Evolutionary conservation across 192 early-diverging fungal genomes (phyloP), one percentile per base, ranked within the genome.

Genomic region (Funneliformis mosseae): DNA sequence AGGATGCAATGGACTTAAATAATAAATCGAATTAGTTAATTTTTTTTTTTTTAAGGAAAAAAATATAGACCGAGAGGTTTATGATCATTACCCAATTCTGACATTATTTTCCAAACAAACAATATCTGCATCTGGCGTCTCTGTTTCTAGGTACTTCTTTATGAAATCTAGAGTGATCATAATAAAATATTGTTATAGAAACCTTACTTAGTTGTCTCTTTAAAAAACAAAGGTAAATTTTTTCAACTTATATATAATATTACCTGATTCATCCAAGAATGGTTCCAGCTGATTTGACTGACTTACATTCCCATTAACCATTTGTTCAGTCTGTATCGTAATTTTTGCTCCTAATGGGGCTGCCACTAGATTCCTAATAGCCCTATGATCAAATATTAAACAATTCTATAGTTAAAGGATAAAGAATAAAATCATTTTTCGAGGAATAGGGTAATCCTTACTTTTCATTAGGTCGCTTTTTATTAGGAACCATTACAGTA

Each of bases 101-200:
- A 91, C 85, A 79, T 91, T 91, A 74, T 89, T 91, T 67, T 91
- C 90, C 8, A 91, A 68, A 68, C 88, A 87, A 68, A 91, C 85
- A 23, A 91, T 87, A 75, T 89, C 90, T 38, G 90, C 87, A 69
- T 91, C 90, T 23, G 88, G 86, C 0, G 87, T 91, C 74, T 89
- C 90, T 55, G 85, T 87, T 63, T 91, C 88, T 55, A 89, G 84
- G 74, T 88, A 88, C 25, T 84, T 84, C 16, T 86, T 85, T 28
- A 91, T 68, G 27, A 91, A 88, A 59, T 89, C 90, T 76, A 42
- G 12, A 60, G 11, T 23, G 45, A 70, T n/a, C 55, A 50, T 6
- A 48, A 8, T 5, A 9, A 27, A 41, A 28, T 16, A 33, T 55
- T n/a, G n/a, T 62, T 48, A 42, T 23, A 62, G 38, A 55, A 59